Base-by-base conservation (phyloP, 2,329 filamentous ascomycete genomes). In the Neopestalotiopsis rosae region DNA sequence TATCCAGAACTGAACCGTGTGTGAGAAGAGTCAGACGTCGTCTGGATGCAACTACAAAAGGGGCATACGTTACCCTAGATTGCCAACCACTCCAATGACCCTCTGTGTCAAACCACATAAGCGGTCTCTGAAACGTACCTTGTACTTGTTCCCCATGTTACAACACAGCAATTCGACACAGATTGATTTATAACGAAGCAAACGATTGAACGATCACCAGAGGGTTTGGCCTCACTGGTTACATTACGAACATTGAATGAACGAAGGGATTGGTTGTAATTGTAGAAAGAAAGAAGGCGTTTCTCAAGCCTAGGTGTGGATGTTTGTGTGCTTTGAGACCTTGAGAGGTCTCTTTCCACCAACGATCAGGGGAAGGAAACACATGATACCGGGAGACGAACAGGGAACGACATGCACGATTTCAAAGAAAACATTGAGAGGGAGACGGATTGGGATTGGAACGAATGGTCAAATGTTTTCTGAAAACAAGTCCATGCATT, bases 1-100 rank as follows among this genome's bases (percentile, higher is more conserved):
- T 24, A 20, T 64, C 61, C 17, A 64, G 61, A 32, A 49, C 61
- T 7, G 61, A 64, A 38, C 61, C 61, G 10, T 64, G 61, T 52
- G 40, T 64, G 20, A 28, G 61, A 32, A 45, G 61, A 24, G 61
- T 64, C 20, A 64, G 20, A 20, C 45, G 42, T 28, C n/a, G n/a
- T 7, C 9, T 49, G 62, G 10, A 34, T 5, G 45, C 45, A 12
- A 20, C 52, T 66, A 66, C 49, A 20, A 56, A 14, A 45, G 52
- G 14, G 13, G 49, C 14, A 28, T 57, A 9, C 38, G 45, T 57
- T 9, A 30, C 57, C 24, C 4, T 30, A 24, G 13, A 30, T 30
- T 9, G 9, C 24, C 57, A 59, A 59, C n/a, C 24, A 38, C 34
- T 38, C 34, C 10, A 38, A 38, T 28, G 34, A 38, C 34, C 34